Evolutionary conservation across 345 rosid genomes (phyloP), one percentile per base, ranked within the genome.

Genomic region (Melastoma malabathricum): DNA sequence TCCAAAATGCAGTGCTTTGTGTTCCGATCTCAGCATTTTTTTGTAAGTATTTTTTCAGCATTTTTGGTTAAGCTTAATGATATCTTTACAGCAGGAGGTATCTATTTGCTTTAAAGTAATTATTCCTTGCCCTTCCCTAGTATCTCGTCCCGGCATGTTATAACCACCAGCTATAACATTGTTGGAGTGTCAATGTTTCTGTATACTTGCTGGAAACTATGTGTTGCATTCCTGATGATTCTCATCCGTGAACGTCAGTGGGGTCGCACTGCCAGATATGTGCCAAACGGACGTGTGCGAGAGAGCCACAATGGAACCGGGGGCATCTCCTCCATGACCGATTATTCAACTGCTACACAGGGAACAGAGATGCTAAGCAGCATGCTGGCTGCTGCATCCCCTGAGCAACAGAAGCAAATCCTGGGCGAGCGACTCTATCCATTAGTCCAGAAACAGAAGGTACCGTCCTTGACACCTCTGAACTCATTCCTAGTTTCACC

Each of bases 401-500:
- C 68, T 3, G 84, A 68, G 61, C 68, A 58, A 56, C 86, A 77
- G 61, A 86, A 83, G 48, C 81, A 78, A 64, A 70, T 72, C 44
- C 69, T 83, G 0, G 89, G 89, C 34, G 86, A 81, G 69, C 57
- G 52, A 2, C 71, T 86, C 23, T 83, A 79, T 62, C 83, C 93
- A 34, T 78, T 77, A 14, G 78, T 86, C 3, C 73, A 72, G 68
- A 70, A 78, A 56, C 73, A 64, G 44, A 67, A 83, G 81, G 96
- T 83, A 66, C 15, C 10, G 5, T n/a, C n/a, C n/a, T n/a, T 9
- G 7, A 31, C 7, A 5, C 38, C 10, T 34, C 12, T 6, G 12
- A 5, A 34, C 12, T 34, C 41, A 34, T 7, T 9, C 41, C 12
- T 34, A 9, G 41, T 34, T 9, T 34, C 2, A 4, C 2, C 9